Percentiles rank a stretch among this genome's conserved stretches.
phyloP scores from a whole-genome alignment of 768 basidiomycete genomes.

The Tricholoma matsutake region DNA sequence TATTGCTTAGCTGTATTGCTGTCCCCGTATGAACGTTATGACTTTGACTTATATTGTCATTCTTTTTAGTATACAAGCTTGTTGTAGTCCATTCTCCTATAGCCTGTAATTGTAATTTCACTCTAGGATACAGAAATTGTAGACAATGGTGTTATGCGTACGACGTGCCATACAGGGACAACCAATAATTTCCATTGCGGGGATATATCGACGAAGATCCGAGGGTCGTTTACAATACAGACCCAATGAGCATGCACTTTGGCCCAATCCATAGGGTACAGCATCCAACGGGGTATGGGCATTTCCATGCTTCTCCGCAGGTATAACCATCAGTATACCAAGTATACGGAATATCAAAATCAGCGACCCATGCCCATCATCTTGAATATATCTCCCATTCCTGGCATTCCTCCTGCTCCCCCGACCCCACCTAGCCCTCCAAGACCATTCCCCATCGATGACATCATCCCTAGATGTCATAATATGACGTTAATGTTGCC shows the following conservation, averaged over 20 bases:
- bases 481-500: not conserved
- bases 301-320: not conserved
- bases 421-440: conserved; percentile 60
- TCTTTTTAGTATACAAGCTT: not conserved
- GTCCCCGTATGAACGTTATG: conserved; percentile 4
- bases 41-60: conserved; percentile 8
- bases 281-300: not conserved
- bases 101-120: conserved; percentile 1
- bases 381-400: conserved; percentile 78
- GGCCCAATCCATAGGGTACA: not conserved
- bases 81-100: not conserved
- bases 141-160: not conserved
- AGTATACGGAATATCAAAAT: not conserved
- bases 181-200: not conserved
- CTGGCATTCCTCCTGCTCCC: conserved; percentile 62
- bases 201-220: not conserved
- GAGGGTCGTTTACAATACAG: not conserved
- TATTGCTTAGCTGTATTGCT: not conserved
- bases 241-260: not conserved
- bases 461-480: conserved; percentile 69
- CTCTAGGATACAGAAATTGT: not conserved
- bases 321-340: not conserved
- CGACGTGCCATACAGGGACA: not conserved
- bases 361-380: conserved; percentile 83
- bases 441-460: conserved; percentile 74